Evolutionary conservation across 2,329 filamentous ascomycete genomes (phyloP).

Genomic region (Phaeosphaeriaceae sp.): DNA sequence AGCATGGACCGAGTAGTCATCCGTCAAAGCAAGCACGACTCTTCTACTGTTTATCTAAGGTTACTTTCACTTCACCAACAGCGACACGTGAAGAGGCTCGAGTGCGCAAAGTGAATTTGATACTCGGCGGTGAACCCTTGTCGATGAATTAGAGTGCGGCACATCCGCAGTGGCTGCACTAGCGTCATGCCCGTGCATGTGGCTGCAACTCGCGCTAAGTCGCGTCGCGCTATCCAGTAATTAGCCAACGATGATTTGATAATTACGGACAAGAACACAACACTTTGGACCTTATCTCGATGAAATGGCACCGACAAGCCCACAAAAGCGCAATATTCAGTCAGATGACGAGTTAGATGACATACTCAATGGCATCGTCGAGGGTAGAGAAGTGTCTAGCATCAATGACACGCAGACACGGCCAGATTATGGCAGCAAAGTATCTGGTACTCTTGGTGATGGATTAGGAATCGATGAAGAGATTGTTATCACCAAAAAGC

Average conservation of each 20-base stretch:
- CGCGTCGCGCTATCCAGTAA: slow-evolving; percentile 16
- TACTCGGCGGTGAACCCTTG: slow-evolving; percentile 13
- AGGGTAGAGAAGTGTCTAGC: slow-evolving; percentile 56
- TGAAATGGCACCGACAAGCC: slow-evolving; percentile 30
- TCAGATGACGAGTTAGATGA: slow-evolving; percentile 64
- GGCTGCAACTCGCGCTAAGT: slow-evolving; percentile 17
- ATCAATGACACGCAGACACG: slow-evolving; percentile 32
- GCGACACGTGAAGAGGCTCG: background rate
- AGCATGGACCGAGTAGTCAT: too few relatives aligned
- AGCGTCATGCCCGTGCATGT: slow-evolving; percentile 13
- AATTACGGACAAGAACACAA: background rate
- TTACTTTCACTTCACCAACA: background rate
- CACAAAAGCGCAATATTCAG: slow-evolving; percentile 21
- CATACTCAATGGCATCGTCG: slow-evolving; percentile 76
- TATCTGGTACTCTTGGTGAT: slow-evolving; percentile 49
- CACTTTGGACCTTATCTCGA: background rate
- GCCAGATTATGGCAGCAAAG: slow-evolving; percentile 20
- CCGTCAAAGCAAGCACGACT: too few relatives aligned
- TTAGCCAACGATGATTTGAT: background rate
- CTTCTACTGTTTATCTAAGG: too few relatives aligned
- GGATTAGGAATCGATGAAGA: slow-evolving; percentile 84
- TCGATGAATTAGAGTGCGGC: slow-evolving; percentile 17
- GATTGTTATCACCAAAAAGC: slow-evolving; percentile 79
- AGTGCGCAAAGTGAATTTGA: slow-evolving; percentile 4
- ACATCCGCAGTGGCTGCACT: slow-evolving; percentile 9